A percentile compares a stretch with the other conserved stretches of the same genome.
Evolutionary conservation across 306 rosid species (phyloP).

Genomic region (Cucumis hystrix): DNA sequence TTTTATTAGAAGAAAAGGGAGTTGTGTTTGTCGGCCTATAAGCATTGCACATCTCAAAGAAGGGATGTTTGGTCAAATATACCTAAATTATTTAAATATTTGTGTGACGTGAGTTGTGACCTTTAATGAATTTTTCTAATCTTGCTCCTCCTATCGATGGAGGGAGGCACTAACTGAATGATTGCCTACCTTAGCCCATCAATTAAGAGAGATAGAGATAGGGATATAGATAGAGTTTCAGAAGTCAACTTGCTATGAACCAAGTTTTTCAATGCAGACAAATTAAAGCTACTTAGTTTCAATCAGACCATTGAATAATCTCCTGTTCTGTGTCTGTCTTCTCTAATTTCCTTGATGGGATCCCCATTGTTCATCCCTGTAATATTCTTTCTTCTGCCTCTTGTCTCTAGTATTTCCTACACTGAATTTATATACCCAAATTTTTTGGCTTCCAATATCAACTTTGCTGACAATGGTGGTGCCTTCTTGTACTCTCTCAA

Average conservation of each 20-base stretch:
- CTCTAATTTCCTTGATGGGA: constrained; percentile 46
- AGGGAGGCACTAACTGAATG: constrained; percentile 13
- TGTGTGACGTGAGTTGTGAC: not conserved
- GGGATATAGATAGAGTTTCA: not conserved
- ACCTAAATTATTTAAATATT: not conserved
- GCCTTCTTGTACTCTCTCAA: constrained; percentile 55
- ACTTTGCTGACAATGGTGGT: constrained; percentile 33
- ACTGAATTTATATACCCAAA: constrained; percentile 35
- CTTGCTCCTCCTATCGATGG: constrained; percentile 17
- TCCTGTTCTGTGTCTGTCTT: constrained; percentile 3
- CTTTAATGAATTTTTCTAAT: constrained; percentile 9
- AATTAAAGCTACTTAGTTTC: constrained; percentile 14
- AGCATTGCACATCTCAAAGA: not conserved
- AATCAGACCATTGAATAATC: not conserved
- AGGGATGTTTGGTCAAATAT: not conserved
- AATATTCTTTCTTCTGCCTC: constrained; percentile 20
- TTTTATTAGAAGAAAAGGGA: not conserved
- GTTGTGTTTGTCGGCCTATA: not conserved
- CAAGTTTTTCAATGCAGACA: constrained; percentile 17
- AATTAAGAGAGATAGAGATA: constrained; percentile 17
- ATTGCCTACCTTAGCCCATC: constrained; percentile 21
- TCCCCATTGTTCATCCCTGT: constrained; percentile 14
- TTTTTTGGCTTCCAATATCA: constrained; percentile 44
- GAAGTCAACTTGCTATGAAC: constrained; percentile 33
- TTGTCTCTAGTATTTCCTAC: constrained; percentile 23